A percentile compares a stretch with the other conserved stretches of the same genome.
These are phyloP conservation scores for Centaurea solstitialis DNA, from an alignment of 129 eudicot genomes.

Conservation along the genomic window DNA sequence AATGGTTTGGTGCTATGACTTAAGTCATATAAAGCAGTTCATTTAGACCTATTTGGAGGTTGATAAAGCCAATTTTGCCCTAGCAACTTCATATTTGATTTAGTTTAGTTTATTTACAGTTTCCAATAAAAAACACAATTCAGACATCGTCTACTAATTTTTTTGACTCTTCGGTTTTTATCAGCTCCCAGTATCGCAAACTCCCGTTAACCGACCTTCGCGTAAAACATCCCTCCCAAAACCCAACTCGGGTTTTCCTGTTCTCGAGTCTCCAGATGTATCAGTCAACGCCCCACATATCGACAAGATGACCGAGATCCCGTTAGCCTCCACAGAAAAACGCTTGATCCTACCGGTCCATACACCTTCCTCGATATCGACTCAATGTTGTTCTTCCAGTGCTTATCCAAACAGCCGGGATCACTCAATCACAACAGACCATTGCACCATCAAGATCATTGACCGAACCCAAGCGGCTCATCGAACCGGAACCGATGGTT, in stretches of 20 bases:
- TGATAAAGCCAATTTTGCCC: no score
- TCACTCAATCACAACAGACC: constrained; percentile 62
- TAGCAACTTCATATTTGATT: no score
- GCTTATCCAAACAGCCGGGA: constrained; percentile 41
- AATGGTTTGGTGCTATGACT: no score
- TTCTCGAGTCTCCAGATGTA: constrained; percentile 67
- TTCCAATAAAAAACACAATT: constrained; percentile 4
- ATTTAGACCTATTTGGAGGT: no score
- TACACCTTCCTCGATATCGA: constrained; percentile 60
- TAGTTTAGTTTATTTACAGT: no score
- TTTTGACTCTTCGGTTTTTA: not conserved
- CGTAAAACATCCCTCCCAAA: constrained; percentile 65
- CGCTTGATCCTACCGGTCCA: constrained; percentile 47
- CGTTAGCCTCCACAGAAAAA: constrained; percentile 55
- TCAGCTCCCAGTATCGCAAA: constrained; percentile 63
- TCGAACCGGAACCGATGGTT: constrained; percentile 33
- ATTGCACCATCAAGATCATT: constrained; percentile 56
- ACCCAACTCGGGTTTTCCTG: constrained; percentile 35
- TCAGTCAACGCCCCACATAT: constrained; percentile 90
- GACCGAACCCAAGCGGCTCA: constrained; percentile 27
- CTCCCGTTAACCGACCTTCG: constrained; percentile 48
- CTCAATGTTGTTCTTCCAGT: constrained; percentile 60
- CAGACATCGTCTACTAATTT: not conserved
- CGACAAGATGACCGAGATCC: constrained; percentile 84
- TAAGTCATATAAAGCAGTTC: no score